Evolutionary conservation across 164 flowering plant genomes (phyloP), one percentile per base, ranked within the genome.

Genomic region (Vitis vinifera): DNA sequence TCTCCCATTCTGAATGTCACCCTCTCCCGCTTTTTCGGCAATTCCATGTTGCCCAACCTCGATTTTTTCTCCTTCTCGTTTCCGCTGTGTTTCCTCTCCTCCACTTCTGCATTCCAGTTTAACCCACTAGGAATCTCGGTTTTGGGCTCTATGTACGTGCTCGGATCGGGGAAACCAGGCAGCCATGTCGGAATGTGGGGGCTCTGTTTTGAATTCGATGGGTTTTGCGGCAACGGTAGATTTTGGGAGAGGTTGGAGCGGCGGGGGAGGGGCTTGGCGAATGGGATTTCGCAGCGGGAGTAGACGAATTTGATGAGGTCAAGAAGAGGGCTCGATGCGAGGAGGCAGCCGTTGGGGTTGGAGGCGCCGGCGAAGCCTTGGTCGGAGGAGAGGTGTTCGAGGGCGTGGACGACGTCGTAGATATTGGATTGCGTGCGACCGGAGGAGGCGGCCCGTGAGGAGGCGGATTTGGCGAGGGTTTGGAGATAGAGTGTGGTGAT

Each of bases 361-460:
- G 83, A 71, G 4, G 67, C 76, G 15, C 85, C 87, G 2, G 3
- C 8, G 52, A 81, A 82, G 19, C 88, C 88, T 15, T 47, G 71
- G 0, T 29, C 57, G 17, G 81, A 76, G 27, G 37, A 66, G 29
- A 85, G 23, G 57, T 75, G 81, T 49, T 80, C 85, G 55, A 88
- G 75, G 10, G 80, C 85, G 62, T 49, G 57, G 66, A 74, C 59
- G 30, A 85, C 49, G 73, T 87, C 90, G 63, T 73, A 29, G 63
- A 82, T 58, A 69, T 85, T 88, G 55, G 82, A 77, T 8, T 84
- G 58, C 1, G 87, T 85, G 37, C 92, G 80, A 37, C 72, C 71
- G 65, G 69, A 23, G 3, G 76, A 62, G 68, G 74, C 68, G 37
- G 87, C 85, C 58, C 55, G 47, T 13, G 62, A 44, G 2, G 79